These are phyloP conservation scores for Plectosphaerella sp. DNA, from an alignment of 2,329 filamentous ascomycete genomes.

Conservation along the genomic window DNA sequence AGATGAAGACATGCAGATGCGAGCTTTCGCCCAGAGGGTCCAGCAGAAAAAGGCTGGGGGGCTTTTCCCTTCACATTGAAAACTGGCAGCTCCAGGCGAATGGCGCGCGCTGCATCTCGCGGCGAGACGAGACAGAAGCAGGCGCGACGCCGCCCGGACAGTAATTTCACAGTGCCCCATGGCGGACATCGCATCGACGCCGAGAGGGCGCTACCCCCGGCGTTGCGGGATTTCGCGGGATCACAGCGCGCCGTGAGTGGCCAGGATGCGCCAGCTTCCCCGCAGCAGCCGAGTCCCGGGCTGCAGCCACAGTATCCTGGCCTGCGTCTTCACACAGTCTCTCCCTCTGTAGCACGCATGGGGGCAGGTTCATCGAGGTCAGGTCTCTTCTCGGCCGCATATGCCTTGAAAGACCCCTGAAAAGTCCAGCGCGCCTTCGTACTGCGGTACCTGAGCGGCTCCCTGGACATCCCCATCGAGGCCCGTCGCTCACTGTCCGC, in stretches of 20 bases:
- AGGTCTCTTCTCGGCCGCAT: background rate
- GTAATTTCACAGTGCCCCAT: conserved; percentile 1
- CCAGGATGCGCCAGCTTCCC: background rate
- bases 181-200: background rate
- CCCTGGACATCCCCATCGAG: background rate
- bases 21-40: background rate
- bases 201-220: background rate
- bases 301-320: background rate
- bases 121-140: background rate
- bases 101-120: background rate
- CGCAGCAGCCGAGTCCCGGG: background rate
- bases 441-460: background rate
- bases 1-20: background rate
- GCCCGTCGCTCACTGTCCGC: background rate
- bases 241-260: background rate
- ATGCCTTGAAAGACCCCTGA: background rate
- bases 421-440: background rate
- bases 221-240: conserved; percentile 3
- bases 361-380: background rate
- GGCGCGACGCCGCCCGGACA: background rate
- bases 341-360: background rate
- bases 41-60: background rate
- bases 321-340: background rate
- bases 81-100: background rate
- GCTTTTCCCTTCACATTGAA: no score